Evolutionary conservation across 192 early-diverging fungal species (phyloP), one percentile per base, ranked within the genome.

Genomic region (Mortierella claussenii): DNA sequence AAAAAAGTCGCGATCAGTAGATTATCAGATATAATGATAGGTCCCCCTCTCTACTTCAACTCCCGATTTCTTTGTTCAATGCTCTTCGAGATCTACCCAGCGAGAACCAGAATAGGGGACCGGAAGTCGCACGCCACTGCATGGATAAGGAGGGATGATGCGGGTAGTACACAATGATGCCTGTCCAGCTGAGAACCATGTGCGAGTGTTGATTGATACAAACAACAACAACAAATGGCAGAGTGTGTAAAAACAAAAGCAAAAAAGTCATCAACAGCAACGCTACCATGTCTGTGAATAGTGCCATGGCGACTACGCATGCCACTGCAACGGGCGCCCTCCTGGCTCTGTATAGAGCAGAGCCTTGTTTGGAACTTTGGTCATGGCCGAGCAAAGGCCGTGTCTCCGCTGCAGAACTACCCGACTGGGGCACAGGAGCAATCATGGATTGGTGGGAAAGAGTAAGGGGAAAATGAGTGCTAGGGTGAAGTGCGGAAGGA

Each of bases 241-340:
- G n/a, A n/a, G n/a, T n/a, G n/a, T n/a, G 37, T 17, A 49, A 49
- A 24, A 31, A 9, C 18, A 43, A 24, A 36, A 43, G 6, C 6
- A 17, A 56, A 28, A 42, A 40, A 55, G n/a, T 36, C 3, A 26
- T 31, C 3, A 15, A 43, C 8, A 13, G 36, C 15, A 24, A 40
- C 15, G 10, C 47, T 59, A 60, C 54, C 55, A 79, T 83, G 58
- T 81, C 84, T 44, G 85, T 86, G 65, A 92, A 92, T 27, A 92
- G 80, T 31, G 90, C 87, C 81, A 89, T 69, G 34, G 83, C 81
- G 11, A 85, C 85, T 2, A 82, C 80, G 48, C 60, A 76, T 13
- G 81, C 81, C 34, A 87, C 65, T n/a, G 81, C 55, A 1, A 71
- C n/a, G 13, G 59, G 69, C 1, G 79, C 68, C 24, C 71, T 55